Base-by-base conservation (phyloP, 805 yeast species). In the Jamesozyma jinghongensis region DNA sequence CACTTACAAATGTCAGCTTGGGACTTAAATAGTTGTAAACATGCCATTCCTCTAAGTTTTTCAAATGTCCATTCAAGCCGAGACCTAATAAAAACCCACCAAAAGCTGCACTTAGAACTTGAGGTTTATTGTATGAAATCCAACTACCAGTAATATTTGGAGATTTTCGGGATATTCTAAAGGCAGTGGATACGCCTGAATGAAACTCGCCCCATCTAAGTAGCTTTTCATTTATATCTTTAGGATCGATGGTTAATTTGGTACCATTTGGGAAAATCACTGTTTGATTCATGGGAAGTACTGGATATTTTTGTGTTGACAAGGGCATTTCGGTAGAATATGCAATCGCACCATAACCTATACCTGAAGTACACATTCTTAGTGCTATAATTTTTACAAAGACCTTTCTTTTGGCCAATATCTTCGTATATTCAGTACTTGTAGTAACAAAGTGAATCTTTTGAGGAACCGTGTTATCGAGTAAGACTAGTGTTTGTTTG, bases 81-180 rank as follows among this genome's bases (percentile, higher is more conserved):
- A 92, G 66, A 0, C 97, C 98, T 16, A 86, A 63, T n/a, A 92
- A 62, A 50, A 92, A 87, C 0, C 99, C 99, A 18, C 96, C 97
- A 66, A 88, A 96, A 46, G 85, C 88, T 0, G 95, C 74, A 49
- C 76, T 78, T 26, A 83, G 58, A 4, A 65, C 70, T 1, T 73
- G 71, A 0, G 95, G 95, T 49, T 79, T 81, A 51, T 85, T 85
- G 57, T 84, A 86, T 1, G 82, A 81, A 29, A 90, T 83, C 97
- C 97, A 90, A 50, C 94, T 79, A 1, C 97, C 95, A 7, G 58
- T 59, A 6, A 60, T 53, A 17, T 85, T 86, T 32, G 73, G 71
- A 0, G 86, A 76, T 36, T 74, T 75, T 40, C 69, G 70, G 4
- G 90, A 76, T 6, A 90, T 77, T 41, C 81, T 78, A 37, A 92